phyloP scores from a whole-genome alignment of 805 yeast species.

The Torulaspora quercuum region DNA sequence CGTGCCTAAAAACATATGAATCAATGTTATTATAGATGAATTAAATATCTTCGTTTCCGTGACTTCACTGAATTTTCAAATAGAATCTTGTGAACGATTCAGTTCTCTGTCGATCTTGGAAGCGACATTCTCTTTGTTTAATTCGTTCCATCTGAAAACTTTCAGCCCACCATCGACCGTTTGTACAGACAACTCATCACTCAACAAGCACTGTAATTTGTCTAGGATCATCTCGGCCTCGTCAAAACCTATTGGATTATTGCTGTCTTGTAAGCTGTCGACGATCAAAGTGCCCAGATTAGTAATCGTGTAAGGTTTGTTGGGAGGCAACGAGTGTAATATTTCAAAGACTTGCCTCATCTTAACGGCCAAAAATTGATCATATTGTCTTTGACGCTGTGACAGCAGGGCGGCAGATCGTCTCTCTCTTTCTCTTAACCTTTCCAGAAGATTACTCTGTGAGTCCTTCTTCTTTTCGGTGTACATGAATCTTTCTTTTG shows the following conservation, averaged over 20 bases:
- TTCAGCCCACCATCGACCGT: constrained; percentile 29
- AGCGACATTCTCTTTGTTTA: constrained; percentile 19
- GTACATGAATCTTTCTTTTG: constrained; percentile 20
- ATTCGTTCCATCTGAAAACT: constrained; percentile 31
- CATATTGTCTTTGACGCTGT: constrained; percentile 28
- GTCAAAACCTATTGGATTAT: constrained; percentile 32
- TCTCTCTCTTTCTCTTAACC: constrained; percentile 31
- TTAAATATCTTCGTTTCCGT: constrained; percentile 1
- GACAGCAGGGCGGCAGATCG: constrained; percentile 27
- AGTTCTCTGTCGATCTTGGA: constrained; percentile 9
- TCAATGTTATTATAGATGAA: constrained; percentile 7
- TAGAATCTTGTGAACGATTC: background rate
- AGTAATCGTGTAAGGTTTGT: constrained; percentile 32
- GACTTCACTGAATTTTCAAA: constrained; percentile 1
- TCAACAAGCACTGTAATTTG: constrained; percentile 21
- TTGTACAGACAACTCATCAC: constrained; percentile 19
- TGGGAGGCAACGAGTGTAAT: constrained; percentile 22
- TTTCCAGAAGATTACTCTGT: constrained; percentile 27
- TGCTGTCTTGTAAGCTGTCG: constrained; percentile 33
- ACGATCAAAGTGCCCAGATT: constrained; percentile 28
- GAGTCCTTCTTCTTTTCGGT: constrained; percentile 21
- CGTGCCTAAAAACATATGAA: constrained; percentile 1
- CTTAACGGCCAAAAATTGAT: constrained; percentile 30
- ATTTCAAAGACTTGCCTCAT: constrained; percentile 33
- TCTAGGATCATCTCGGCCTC: constrained; percentile 30